These are phyloP conservation scores for Ambrosiella xylebori DNA, from an alignment of 2,329 filamentous ascomycete species.

Conservation along the genomic window DNA sequence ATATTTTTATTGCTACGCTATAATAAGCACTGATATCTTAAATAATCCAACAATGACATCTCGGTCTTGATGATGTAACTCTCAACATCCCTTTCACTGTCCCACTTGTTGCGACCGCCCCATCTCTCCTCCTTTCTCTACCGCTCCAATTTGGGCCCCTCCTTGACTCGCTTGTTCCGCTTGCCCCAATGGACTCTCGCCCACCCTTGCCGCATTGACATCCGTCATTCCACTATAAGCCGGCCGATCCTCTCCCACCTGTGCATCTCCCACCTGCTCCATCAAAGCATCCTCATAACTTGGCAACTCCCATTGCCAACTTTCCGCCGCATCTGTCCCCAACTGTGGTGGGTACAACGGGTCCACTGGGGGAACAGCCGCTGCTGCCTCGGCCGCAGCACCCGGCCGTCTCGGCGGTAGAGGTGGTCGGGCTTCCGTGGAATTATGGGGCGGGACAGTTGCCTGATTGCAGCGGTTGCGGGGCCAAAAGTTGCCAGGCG, in stretches of 20 bases:
- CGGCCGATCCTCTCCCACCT: conserved; percentile 41
- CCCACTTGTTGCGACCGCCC: too few species aligned
- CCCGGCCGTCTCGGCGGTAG: conserved; percentile 15
- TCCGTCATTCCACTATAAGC: conserved; percentile 50
- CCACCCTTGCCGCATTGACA: conserved; percentile 23
- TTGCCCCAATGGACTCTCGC: not conserved
- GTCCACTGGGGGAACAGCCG: conserved; percentile 23
- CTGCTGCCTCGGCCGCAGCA: conserved; percentile 15
- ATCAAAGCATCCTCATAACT: conserved; percentile 92
- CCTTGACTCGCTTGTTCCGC: not conserved
- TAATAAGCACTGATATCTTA: too few species aligned
- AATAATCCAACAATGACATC: too few species aligned
- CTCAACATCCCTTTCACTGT: too few species aligned
- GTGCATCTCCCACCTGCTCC: conserved; percentile 50
- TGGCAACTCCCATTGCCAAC: conserved; percentile 64
- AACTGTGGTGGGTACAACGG: conserved; percentile 43
- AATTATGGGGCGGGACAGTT: not conserved
- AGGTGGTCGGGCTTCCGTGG: conserved; percentile 6
- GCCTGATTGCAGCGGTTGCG: not conserved
- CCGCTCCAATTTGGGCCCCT: too few species aligned
- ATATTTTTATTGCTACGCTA: too few species aligned
- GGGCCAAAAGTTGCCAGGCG: too few species aligned
- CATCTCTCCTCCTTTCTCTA: too few species aligned
- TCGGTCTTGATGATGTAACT: too few species aligned
- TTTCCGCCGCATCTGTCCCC: conserved; percentile 25